These are phyloP conservation scores for Tetraselmis chui DNA, from an alignment of 139 green algal species.

Conservation along the genomic window DNA sequence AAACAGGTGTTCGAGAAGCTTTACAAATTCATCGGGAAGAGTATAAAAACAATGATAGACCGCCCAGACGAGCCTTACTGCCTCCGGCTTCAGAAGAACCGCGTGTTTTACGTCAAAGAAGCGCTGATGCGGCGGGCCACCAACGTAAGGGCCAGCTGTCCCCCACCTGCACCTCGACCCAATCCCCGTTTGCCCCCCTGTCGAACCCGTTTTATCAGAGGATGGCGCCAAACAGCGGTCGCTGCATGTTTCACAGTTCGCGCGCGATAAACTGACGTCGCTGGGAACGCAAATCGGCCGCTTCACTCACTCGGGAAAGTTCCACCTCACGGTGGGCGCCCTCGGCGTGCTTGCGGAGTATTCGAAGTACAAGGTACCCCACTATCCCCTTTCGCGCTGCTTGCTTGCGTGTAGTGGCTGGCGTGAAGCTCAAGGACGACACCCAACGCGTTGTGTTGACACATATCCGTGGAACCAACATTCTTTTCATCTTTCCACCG, in stretches of 20 bases:
- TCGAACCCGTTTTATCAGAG: neutral
- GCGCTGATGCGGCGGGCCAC: conserved; percentile 80
- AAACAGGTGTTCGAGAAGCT: conserved; percentile 97
- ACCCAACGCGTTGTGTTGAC: conserved; percentile 1
- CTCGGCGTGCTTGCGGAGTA: conserved; percentile 86
- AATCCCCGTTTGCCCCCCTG: neutral
- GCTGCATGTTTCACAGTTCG: conserved; percentile 50
- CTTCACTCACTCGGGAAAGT: conserved; percentile 94
- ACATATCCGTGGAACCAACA: conserved; percentile 1
- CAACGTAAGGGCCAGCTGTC: conserved; percentile 49
- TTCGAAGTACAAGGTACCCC: conserved; percentile 90
- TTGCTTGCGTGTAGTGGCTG: neutral
- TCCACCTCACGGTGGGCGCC: conserved; percentile 81
- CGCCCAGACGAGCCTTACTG: conserved; percentile 69
- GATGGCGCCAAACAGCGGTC: neutral
- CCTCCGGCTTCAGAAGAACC: conserved; percentile 87
- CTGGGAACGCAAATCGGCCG: conserved; percentile 92
- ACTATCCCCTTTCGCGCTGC: neutral
- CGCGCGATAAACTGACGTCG: conserved; percentile 80
- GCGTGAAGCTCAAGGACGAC: neutral
- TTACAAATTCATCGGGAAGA: conserved; percentile 96
- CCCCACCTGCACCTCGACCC: neutral
- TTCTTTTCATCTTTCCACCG: conserved; percentile 50
- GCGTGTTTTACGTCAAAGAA: conserved; percentile 96
- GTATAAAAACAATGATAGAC: conserved; percentile 89